A percentile compares a stretch with the other conserved stretches of the same genome.
Conservation (phyloP, 2,329 filamentous ascomycete genomes). For the Anisogramma anomala region DNA sequence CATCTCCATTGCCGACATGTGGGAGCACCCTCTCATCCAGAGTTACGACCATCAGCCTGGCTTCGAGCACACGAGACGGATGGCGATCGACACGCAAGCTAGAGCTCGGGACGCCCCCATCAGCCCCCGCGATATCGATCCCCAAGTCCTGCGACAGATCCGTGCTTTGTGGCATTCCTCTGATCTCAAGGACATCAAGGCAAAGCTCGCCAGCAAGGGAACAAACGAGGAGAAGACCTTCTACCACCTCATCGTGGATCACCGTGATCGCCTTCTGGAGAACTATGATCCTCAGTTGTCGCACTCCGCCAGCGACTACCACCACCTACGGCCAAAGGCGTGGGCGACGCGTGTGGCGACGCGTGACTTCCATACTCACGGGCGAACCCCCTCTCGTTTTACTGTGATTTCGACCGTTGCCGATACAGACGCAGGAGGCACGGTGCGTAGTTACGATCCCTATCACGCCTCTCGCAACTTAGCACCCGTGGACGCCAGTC, state of each 20-base stretch:
- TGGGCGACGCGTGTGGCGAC: slow-evolving; percentile 52
- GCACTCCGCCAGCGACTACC: slow-evolving; percentile 86
- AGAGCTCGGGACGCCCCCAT: slow-evolving; percentile 49
- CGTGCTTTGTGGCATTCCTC: slow-evolving; percentile 86
- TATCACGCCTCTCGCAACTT: slow-evolving; percentile 57
- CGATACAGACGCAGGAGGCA: slow-evolving; percentile 37
- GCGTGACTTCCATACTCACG: slow-evolving; percentile 45
- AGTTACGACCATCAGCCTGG: slow-evolving; percentile 72
- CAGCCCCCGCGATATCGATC: slow-evolving; percentile 58
- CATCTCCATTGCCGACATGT: slow-evolving; percentile 71
- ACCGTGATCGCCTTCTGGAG: slow-evolving; percentile 74
- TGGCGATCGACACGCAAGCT: slow-evolving; percentile 46
- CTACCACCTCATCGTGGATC: slow-evolving; percentile 73
- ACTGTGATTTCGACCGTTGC: slow-evolving; percentile 53
- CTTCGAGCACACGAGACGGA: slow-evolving; percentile 41
- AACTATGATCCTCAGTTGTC: slow-evolving; percentile 71
- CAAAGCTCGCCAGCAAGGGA: slow-evolving; percentile 55
- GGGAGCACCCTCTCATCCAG: slow-evolving; percentile 73
- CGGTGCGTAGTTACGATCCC: slow-evolving; percentile 65
- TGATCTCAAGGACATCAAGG: slow-evolving; percentile 57
- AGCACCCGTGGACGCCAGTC: slow-evolving; percentile 38
- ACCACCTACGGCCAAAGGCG: slow-evolving; percentile 49
- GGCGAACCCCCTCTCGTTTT: slow-evolving; percentile 47
- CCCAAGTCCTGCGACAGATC: slow-evolving; percentile 72
- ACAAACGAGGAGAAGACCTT: slow-evolving; percentile 88